Evolutionary conservation across 192 early-diverging fungal genomes (phyloP).

Genomic region (Chytriomyces sp.): DNA sequence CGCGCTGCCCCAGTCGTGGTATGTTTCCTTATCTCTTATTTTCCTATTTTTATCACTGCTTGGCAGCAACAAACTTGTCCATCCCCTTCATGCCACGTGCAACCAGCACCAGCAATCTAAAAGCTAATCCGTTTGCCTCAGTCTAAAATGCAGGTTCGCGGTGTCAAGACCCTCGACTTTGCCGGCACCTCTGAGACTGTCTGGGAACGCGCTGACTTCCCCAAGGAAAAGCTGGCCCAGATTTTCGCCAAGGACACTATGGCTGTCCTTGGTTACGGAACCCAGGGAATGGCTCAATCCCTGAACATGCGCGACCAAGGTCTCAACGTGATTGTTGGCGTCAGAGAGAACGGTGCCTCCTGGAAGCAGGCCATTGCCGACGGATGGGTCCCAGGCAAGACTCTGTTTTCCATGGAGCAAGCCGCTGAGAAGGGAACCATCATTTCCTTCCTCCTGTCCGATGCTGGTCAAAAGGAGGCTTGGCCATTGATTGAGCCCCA

Average conservation of each 20-base stretch:
- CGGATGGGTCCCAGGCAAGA: slow-evolving; percentile 96
- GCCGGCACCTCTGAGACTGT: slow-evolving; percentile 90
- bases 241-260: slow-evolving; percentile 94
- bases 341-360: slow-evolving; percentile 84
- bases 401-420: slow-evolving; percentile 90
- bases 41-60: background rate
- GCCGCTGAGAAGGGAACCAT: slow-evolving; percentile 88
- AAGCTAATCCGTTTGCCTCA: background rate
- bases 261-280: slow-evolving; percentile 91
- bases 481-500: slow-evolving; percentile 87
- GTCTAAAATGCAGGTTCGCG: slow-evolving; percentile 52
- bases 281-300: slow-evolving; percentile 92
- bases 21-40: background rate
- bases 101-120: background rate
- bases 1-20: slow-evolving; percentile 18
- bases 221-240: slow-evolving; percentile 86
- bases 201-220: slow-evolving; percentile 93
- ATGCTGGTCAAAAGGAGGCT: slow-evolving; percentile 91
- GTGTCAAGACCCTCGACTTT: slow-evolving; percentile 93
- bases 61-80: background rate
- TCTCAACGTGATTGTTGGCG: slow-evolving; percentile 94
- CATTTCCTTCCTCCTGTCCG: slow-evolving; percentile 93
- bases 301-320: slow-evolving; percentile 96
- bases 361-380: slow-evolving; percentile 91
- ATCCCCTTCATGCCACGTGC: background rate